Percentiles rank a stretch among this genome's conserved stretches.
These are phyloP conservation scores for Monilinia fructigena DNA, from an alignment of 2,329 filamentous ascomycete species.

Conservation along the genomic window DNA sequence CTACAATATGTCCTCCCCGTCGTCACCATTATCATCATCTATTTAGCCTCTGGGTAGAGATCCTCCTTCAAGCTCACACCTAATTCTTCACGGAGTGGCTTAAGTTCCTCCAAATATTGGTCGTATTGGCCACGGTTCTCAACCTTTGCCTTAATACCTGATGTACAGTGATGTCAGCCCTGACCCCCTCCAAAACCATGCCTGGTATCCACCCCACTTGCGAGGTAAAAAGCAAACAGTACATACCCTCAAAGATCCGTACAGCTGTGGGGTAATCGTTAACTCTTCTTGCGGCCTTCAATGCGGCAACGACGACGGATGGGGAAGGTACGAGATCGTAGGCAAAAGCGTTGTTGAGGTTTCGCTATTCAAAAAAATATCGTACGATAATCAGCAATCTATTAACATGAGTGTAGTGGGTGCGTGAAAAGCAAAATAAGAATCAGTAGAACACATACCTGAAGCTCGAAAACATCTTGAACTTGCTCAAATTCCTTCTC, in stretches of 20 bases:
- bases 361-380: slow-evolving; percentile 57
- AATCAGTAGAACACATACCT: slow-evolving; percentile 60
- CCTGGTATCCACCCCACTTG: slow-evolving; percentile 74
- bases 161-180: slow-evolving; percentile 30
- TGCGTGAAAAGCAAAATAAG: not conserved
- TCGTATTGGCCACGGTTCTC: slow-evolving; percentile 98
- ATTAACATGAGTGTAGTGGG: slow-evolving; percentile 22
- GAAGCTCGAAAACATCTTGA: slow-evolving; percentile 99
- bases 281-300: slow-evolving; percentile 91
- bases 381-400: slow-evolving; percentile 35
- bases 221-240: slow-evolving; percentile 24
- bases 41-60: slow-evolving; percentile 68
- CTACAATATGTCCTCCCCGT: slow-evolving; percentile 28
- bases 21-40: slow-evolving; percentile 29
- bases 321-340: slow-evolving; percentile 98
- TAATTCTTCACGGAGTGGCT: slow-evolving; percentile 88
- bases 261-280: slow-evolving; percentile 99
- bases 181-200: slow-evolving; percentile 96
- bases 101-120: slow-evolving; percentile 91
- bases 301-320: slow-evolving; percentile 83
- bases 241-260: slow-evolving; percentile 94
- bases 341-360: slow-evolving; percentile 99
- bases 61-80: slow-evolving; percentile 89
- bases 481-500: slow-evolving; percentile 99
- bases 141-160: slow-evolving; percentile 98